phyloP scores from a whole-genome alignment of 2,329 filamentous ascomycete genomes.

The Aspergillus unguis region DNA sequence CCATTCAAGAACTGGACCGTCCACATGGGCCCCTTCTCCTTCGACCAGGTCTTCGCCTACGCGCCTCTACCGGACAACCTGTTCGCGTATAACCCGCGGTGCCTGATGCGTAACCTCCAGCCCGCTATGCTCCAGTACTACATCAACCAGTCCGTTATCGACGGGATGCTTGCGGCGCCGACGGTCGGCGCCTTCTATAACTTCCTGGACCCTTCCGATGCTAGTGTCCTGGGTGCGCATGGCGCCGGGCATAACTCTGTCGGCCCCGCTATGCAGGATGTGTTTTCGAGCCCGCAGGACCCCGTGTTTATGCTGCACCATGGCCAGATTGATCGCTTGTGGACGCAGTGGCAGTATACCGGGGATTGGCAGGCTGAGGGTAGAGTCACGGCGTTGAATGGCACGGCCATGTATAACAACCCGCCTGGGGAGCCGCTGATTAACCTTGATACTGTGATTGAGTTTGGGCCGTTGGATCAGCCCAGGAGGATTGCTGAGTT shows the following conservation, averaged over 20 bases:
- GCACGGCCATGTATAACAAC: conserved; percentile 10
- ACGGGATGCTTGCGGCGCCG: neutral
- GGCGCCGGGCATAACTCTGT: conserved; percentile 8
- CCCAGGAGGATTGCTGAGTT: conserved; percentile 5
- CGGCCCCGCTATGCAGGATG: conserved; percentile 11
- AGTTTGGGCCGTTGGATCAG: conserved; percentile 10
- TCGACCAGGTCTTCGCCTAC: neutral
- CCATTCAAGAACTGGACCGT: conserved; percentile 12
- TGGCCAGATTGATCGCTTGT: conserved; percentile 14
- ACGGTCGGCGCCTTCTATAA: conserved; percentile 10
- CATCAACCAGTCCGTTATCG: conserved; percentile 3
- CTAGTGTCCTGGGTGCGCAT: conserved; percentile 4
- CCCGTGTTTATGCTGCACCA: conserved; percentile 16
- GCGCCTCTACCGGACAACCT: neutral
- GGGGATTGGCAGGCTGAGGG: neutral
- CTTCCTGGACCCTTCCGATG: conserved; percentile 4
- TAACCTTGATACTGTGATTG: conserved; percentile 8
- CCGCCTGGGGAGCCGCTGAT: conserved; percentile 4
- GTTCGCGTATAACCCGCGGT: conserved; percentile 15
- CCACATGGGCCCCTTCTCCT: conserved; percentile 12
- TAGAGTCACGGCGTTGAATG: conserved; percentile 9
- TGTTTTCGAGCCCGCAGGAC: conserved; percentile 14
- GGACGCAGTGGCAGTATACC: conserved; percentile 12
- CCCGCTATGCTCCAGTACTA: neutral
- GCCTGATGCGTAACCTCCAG: conserved; percentile 12